These are phyloP conservation scores for Cryptococcus jaspeensis DNA, from an alignment of 1,284 basidiomycete genomes.

Conservation along the genomic window DNA sequence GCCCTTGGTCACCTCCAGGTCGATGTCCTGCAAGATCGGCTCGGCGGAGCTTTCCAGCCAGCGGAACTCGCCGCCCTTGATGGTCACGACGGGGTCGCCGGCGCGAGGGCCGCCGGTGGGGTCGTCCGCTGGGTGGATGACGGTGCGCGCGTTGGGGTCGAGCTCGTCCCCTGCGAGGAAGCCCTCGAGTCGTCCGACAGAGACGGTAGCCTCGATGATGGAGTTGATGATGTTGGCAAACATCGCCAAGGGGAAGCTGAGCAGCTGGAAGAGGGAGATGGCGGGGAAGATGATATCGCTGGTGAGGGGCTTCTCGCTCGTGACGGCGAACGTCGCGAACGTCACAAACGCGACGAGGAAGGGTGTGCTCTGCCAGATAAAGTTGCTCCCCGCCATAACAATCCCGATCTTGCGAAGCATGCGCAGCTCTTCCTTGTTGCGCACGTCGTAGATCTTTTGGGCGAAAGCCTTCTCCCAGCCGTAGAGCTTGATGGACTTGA, in stretches of 20 bases:
- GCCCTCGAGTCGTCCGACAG: conserved; percentile 70
- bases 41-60: conserved; percentile 63
- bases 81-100: conserved; percentile 71
- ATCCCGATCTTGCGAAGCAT: conserved; percentile 80
- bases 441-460: conserved; percentile 66
- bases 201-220: conserved; percentile 67
- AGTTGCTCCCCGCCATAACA: conserved; percentile 51
- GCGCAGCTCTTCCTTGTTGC: conserved; percentile 80
- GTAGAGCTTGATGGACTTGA: conserved; percentile 66
- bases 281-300: conserved; percentile 92
- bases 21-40: conserved; percentile 74
- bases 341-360: conserved; percentile 79
- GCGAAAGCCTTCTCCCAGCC: conserved; percentile 79
- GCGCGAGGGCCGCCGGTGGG: conserved; percentile 50
- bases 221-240: conserved; percentile 52
- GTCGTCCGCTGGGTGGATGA: conserved; percentile 53
- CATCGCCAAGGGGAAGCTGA: conserved; percentile 84
- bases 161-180: conserved; percentile 81
- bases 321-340: conserved; percentile 74
- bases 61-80: conserved; percentile 71
- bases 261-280: conserved; percentile 86
- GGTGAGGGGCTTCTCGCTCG: conserved; percentile 71
- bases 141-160: conserved; percentile 67
- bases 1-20: conserved; percentile 74
- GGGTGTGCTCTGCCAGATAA: conserved; percentile 49